A percentile compares a stretch with the other conserved stretches of the same genome.
phyloP scores from a whole-genome alignment of 495 filamentous ascomycete genomes.

The Hypomontagnella submonticulosa region DNA sequence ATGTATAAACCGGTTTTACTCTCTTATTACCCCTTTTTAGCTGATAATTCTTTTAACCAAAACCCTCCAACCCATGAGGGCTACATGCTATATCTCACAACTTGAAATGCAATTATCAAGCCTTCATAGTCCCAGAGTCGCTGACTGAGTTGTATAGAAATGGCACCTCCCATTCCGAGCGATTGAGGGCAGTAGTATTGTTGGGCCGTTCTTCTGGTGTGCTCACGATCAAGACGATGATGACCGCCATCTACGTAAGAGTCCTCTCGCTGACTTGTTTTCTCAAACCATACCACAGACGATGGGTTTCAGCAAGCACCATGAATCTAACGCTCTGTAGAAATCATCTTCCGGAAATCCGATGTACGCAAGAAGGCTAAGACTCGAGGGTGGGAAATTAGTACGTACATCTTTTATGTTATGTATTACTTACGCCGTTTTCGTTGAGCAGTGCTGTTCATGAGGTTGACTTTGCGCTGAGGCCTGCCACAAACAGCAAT shows the following conservation, averaged over 20 bases:
- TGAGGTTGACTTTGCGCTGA: neutral
- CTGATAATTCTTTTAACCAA: neutral
- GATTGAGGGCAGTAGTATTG: slow-evolving; percentile 62
- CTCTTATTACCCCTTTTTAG: neutral
- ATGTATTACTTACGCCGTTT: neutral
- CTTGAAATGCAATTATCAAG: neutral
- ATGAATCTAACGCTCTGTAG: slow-evolving; percentile 42
- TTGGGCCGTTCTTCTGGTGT: slow-evolving; percentile 68
- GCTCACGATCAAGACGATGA: slow-evolving; percentile 62
- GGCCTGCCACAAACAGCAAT: neutral
- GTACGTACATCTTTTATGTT: slow-evolving; percentile 23
- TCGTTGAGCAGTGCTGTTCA: neutral
- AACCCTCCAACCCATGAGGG: neutral
- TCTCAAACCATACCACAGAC: neutral
- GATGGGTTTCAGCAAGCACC: neutral
- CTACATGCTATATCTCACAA: neutral
- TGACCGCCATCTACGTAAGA: slow-evolving; percentile 62
- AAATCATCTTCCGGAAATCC: slow-evolving; percentile 66
- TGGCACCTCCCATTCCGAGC: slow-evolving; percentile 61
- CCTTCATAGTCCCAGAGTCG: neutral
- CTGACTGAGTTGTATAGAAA: slow-evolving; percentile 51
- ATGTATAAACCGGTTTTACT: slow-evolving; percentile 10
- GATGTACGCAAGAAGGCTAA: slow-evolving; percentile 68
- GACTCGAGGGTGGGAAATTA: slow-evolving; percentile 68
- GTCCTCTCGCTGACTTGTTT: neutral